Percentiles rank a stretch among this genome's conserved stretches.
These are phyloP conservation scores for Alopecurus myosuroides DNA, from an alignment of 176 grass and related monocot genomes.

Conservation along the genomic window DNA sequence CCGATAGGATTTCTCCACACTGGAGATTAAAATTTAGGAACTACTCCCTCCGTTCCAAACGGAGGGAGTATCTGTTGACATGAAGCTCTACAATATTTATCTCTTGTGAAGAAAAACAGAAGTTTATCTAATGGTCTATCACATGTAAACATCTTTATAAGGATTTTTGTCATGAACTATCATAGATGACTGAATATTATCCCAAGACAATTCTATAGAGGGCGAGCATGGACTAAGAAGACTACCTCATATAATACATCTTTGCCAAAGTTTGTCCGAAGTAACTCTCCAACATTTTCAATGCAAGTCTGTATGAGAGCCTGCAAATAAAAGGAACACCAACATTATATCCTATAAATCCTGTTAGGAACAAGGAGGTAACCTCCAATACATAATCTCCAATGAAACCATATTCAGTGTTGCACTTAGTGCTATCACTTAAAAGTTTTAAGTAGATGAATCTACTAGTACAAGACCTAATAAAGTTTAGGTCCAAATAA, in stretches of 20 bases:
- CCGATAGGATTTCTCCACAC: neutral
- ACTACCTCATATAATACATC: slow-evolving; percentile 83
- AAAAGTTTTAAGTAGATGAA: no score
- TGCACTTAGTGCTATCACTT: neutral
- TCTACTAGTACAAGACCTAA: no score
- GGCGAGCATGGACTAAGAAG: neutral
- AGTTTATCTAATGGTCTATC: neutral
- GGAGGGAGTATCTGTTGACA: no score
- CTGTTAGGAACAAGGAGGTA: neutral
- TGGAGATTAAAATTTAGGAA: neutral
- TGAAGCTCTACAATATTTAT: no score
- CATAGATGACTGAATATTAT: neutral
- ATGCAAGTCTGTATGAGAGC: slow-evolving; percentile 57
- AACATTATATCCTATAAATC: neutral
- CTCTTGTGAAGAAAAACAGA: neutral
- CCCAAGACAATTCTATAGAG: neutral
- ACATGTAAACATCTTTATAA: neutral
- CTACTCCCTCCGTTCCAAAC: no score
- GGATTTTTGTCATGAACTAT: neutral
- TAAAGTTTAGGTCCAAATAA: no score
- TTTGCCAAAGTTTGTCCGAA: slow-evolving; percentile 83
- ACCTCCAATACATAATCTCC: neutral
- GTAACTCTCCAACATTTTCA: slow-evolving; percentile 68
- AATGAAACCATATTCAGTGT: neutral
- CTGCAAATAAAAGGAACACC: slow-evolving; percentile 27